These are phyloP conservation scores for Neurospora sp. DNA, from an alignment of 495 filamentous ascomycete species.

Conservation along the genomic window DNA sequence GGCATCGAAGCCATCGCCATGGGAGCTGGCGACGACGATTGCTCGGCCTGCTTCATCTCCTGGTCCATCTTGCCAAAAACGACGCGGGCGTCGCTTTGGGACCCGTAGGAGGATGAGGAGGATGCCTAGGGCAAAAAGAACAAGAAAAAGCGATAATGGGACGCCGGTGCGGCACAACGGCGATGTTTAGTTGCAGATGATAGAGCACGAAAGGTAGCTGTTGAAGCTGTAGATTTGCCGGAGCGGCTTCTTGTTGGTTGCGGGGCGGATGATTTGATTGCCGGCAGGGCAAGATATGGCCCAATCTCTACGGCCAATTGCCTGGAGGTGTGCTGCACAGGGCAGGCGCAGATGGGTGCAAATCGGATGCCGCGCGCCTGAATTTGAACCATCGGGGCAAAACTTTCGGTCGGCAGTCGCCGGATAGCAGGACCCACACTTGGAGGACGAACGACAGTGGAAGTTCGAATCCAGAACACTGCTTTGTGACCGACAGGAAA, in stretches of 20 bases:
- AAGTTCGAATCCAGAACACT: background rate
- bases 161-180: background rate
- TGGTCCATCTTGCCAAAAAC: slow-evolving; percentile 12
- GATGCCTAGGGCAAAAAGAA: background rate
- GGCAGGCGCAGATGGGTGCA: background rate
- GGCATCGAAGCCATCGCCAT: slow-evolving; percentile 2
- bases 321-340: slow-evolving; percentile 2
- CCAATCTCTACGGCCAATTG: slow-evolving; percentile 14
- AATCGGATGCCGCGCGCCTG: background rate
- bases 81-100: background rate
- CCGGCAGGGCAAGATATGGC: slow-evolving; percentile 19
- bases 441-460: background rate
- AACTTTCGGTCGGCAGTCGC: background rate
- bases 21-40: background rate
- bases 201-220: background rate
- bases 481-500: background rate
- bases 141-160: background rate
- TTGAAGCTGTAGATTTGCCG: slow-evolving; percentile 10
- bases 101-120: background rate
- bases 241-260: slow-evolving; percentile 8
- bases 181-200: background rate
- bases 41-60: slow-evolving; percentile 15
- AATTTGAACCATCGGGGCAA: background rate
- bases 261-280: slow-evolving; percentile 12
- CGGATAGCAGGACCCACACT: background rate